These are phyloP conservation scores for Priceomyces castillae DNA, from an alignment of 805 yeast genomes.

Conservation along the genomic window DNA sequence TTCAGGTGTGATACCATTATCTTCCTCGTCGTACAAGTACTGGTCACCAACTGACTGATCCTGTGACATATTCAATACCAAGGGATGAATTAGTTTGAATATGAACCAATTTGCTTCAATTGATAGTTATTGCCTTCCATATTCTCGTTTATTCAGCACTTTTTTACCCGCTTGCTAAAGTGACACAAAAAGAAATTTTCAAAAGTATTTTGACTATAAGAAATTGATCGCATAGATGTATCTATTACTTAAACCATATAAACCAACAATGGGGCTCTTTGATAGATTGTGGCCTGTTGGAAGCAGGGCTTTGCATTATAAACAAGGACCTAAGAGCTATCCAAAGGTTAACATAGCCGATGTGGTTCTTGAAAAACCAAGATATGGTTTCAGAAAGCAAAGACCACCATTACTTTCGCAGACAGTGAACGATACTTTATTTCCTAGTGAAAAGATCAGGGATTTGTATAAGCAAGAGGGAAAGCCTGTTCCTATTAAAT, in stretches of 20 bases:
- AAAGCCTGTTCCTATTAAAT: conserved; percentile 43
- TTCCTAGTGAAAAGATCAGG: conserved; percentile 36
- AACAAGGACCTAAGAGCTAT: conserved; percentile 29
- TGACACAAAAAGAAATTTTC: conserved; percentile 14
- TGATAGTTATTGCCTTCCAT: conserved; percentile 7
- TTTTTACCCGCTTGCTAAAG: conserved; percentile 5
- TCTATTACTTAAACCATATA: neutral
- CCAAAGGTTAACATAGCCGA: conserved; percentile 40
- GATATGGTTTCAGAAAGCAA: conserved; percentile 38
- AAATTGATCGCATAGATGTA: neutral
- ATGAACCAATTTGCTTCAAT: conserved; percentile 1
- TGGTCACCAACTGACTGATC: conserved; percentile 46
- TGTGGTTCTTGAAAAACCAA: conserved; percentile 36
- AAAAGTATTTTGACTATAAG: neutral
- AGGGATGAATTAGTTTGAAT: conserved; percentile 1
- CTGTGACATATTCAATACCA: conserved; percentile 10
- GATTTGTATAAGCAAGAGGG: conserved; percentile 34
- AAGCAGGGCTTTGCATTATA: conserved; percentile 28
- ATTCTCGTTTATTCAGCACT: conserved; percentile 7
- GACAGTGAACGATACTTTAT: conserved; percentile 38
- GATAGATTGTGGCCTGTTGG: conserved; percentile 9
- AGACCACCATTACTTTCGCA: conserved; percentile 40
- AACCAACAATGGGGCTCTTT: conserved; percentile 5
- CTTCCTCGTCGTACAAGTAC: conserved; percentile 69
- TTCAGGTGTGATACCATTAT: conserved; percentile 77